Percentiles rank a stretch among this genome's conserved stretches.
These are phyloP conservation scores for Fraxinus baroniana DNA, from an alignment of 305 asterid species.

Conservation along the genomic window DNA sequence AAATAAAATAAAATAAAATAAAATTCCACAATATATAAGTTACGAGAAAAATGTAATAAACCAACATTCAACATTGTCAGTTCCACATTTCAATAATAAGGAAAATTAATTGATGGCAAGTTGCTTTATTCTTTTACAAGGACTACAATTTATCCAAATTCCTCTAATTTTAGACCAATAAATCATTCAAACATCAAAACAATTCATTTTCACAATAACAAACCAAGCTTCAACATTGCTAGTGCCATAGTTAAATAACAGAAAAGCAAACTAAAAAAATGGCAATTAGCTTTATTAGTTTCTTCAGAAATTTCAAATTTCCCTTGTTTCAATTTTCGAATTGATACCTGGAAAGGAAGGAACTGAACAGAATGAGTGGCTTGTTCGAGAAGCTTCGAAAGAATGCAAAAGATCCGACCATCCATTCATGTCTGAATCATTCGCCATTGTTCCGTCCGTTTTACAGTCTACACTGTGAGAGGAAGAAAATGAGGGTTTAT, in stretches of 20 bases:
- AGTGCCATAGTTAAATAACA: not conserved
- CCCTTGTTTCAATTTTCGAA: not conserved
- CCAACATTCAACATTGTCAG: not conserved
- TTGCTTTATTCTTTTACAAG: not conserved
- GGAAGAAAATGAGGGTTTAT: constrained; percentile 33
- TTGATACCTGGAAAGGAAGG: constrained; percentile 86
- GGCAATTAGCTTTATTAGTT: not conserved
- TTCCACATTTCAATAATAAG: not conserved
- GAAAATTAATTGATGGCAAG: not conserved
- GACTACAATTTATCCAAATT: constrained; percentile 49
- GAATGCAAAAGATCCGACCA: constrained; percentile 96
- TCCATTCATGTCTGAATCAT: constrained; percentile 77
- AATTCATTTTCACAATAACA: not conserved
- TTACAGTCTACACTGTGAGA: constrained; percentile 1
- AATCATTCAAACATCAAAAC: not conserved
- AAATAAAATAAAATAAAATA: too few relatives aligned
- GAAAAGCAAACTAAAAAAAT: not conserved
- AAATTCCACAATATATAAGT: not conserved
- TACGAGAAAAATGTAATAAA: not conserved
- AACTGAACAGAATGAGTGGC: constrained; percentile 97
- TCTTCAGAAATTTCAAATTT: not conserved
- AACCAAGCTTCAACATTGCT: not conserved
- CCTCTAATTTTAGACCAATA: constrained; percentile 27
- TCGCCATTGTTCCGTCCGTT: constrained; percentile 51
- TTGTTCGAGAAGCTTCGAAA: constrained; percentile 89